phyloP scores from a whole-genome alignment of 306 rosid species.

The Prunus fruticosa region DNA sequence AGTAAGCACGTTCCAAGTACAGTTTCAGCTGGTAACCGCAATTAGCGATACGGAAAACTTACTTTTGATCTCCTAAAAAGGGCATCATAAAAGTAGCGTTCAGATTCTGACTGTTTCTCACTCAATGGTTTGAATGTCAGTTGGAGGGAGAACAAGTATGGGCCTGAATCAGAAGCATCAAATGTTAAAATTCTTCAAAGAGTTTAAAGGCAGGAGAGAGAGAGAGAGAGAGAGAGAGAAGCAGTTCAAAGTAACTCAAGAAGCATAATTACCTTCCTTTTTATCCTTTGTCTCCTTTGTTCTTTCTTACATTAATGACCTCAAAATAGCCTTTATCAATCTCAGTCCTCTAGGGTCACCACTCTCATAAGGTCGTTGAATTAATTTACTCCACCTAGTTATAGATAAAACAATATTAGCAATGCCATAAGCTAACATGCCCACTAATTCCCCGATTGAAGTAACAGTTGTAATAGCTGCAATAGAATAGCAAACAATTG shows the following conservation, averaged over 20 bases:
- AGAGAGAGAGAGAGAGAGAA: no score
- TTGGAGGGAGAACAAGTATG: constrained; percentile 75
- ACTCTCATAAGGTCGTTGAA: constrained; percentile 74
- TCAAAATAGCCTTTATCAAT: constrained; percentile 74
- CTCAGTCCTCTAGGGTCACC: constrained; percentile 68
- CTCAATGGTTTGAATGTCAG: constrained; percentile 59
- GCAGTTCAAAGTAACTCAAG: constrained; percentile 5
- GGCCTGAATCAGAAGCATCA: constrained; percentile 49
- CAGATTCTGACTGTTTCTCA: constrained; percentile 80
- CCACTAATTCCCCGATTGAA: background rate
- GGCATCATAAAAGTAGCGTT: constrained; percentile 73
- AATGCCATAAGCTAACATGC: background rate
- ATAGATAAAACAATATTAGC: background rate
- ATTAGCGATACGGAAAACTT: constrained; percentile 12
- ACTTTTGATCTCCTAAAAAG: constrained; percentile 76
- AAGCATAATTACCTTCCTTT: constrained; percentile 55
- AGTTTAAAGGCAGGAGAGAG: background rate
- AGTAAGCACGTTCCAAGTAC: background rate
- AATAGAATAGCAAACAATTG: background rate
- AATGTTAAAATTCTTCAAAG: constrained; percentile 7
- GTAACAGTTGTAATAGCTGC: background rate
- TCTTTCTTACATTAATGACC: constrained; percentile 75
- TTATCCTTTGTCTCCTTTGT: constrained; percentile 77
- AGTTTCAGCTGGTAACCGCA: background rate
- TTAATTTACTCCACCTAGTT: constrained; percentile 72